Percentiles rank a stretch among this genome's conserved stretches.
These are phyloP conservation scores for Ilex asprella DNA, from an alignment of 257 asterid genomes.

Conservation along the genomic window DNA sequence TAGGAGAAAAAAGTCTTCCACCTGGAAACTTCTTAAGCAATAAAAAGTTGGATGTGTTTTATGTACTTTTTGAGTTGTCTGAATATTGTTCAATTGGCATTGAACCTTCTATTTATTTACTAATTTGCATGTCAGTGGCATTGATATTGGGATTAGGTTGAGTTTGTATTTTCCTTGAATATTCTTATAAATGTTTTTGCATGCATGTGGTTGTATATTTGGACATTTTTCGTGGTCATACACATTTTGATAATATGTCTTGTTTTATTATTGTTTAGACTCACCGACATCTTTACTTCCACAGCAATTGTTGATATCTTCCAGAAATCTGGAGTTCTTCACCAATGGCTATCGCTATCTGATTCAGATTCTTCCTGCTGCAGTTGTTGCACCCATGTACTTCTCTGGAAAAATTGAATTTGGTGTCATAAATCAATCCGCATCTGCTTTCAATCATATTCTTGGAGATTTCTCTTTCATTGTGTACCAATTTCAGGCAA, in stretches of 20 bases:
- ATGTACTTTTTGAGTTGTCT: background rate
- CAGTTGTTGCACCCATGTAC: conserved; percentile 95
- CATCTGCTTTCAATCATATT: conserved; percentile 83
- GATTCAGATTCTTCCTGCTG: conserved; percentile 94
- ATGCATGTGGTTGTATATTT: background rate
- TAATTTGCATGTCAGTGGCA: background rate
- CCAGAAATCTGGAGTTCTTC: conserved; percentile 93
- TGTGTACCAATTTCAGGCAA: conserved; percentile 81
- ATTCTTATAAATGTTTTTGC: background rate
- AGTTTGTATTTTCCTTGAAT: background rate
- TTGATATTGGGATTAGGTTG: background rate
- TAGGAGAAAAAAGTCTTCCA: too few species aligned
- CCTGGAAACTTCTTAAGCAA: too few species aligned
- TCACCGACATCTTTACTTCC: conserved; percentile 26
- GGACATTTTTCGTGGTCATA: background rate
- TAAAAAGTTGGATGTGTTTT: too few species aligned
- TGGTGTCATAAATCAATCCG: conserved; percentile 92
- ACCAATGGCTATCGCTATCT: conserved; percentile 85
- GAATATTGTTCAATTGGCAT: background rate
- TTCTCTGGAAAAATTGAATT: conserved; percentile 93
- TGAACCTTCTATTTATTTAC: background rate
- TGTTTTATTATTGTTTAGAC: conserved; percentile 1
- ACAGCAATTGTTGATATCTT: conserved; percentile 82
- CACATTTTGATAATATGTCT: too few species aligned
- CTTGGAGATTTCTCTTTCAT: conserved; percentile 88